Base-by-base conservation (phyloP, 169 alveolate species). In the Cryptosporidium tyzzeri region DNA sequence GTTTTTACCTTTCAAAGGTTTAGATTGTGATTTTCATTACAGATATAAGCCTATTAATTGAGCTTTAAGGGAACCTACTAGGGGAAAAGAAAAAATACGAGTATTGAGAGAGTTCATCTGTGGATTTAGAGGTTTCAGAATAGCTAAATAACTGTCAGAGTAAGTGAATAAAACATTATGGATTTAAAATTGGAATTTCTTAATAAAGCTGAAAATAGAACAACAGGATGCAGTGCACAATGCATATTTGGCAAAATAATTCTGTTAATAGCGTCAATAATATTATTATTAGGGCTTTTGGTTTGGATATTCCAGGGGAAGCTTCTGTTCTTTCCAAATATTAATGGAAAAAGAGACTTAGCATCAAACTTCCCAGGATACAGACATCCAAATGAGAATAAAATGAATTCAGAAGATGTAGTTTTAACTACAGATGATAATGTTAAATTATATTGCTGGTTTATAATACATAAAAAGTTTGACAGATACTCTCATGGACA, bases 371-470 rank as follows among this genome's bases (percentile, higher is more conserved):
- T 85, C 7, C 18, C 51, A 12, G 92, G 87, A 16, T 84, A 58
- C 58, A 62, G 37, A 33, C 71, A 48, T 48, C 92, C 92, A 3
- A 26, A 23, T 23, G 96, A 95, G 68, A 35, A 91, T 29, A 86
- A 86, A n/a, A 59, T 95, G 18, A 84, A 69, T 53, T 94, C 86
- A 51, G 93, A 93, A 69, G 95, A 94, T 35, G 91, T 94, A 9
- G 50, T 62, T 8, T 80, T 94, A 35, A 71, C 50, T 67, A 93
- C 97, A 14, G 73, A 74, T 21, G 97, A 94, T 62, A 68, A 92
- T 31, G 33, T 93, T 18, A 92, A 45, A 61, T 68, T 96, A 50
- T 86, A 70, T 18, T 96, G 97, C 41, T 96, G 98, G 97, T 84
- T 96, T 45, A 93, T 96, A 44, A 75, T 71, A 69, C 86, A 92